A percentile compares a stretch with the other conserved stretches of the same genome.
phyloP scores from a whole-genome alignment of 768 basidiomycete genomes.

The Termitomyces bulborhizus region DNA sequence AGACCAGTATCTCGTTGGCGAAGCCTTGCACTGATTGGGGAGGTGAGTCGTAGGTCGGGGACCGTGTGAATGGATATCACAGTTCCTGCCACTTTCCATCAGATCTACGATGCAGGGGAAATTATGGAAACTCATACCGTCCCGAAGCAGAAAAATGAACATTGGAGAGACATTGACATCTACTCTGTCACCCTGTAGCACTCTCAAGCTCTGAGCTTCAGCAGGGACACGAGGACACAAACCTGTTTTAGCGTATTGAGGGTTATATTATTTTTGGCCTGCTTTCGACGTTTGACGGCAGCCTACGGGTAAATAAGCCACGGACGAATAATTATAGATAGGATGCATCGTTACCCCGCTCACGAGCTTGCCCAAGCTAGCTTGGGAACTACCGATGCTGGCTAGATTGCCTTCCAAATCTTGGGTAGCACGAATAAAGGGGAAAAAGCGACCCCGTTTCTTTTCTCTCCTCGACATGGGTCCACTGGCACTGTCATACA shows the following conservation, averaged over 20 bases:
- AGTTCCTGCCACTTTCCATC: slow-evolving; percentile 31
- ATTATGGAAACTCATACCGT: slow-evolving; percentile 31
- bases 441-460: slow-evolving; percentile 6
- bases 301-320: slow-evolving; percentile 5
- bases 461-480: slow-evolving; percentile 3
- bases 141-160: slow-evolving; percentile 58
- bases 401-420: slow-evolving; percentile 15
- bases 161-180: slow-evolving; percentile 51
- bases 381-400: slow-evolving; percentile 2
- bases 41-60: slow-evolving; percentile 38
- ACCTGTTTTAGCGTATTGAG: slow-evolving; percentile 17
- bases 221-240: background rate
- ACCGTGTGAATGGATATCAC: slow-evolving; percentile 53
- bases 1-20: slow-evolving; percentile 53
- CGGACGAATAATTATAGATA: background rate
- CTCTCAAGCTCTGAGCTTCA: background rate
- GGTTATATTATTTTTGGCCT: slow-evolving; percentile 9
- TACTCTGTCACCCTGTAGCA: slow-evolving; percentile 39
- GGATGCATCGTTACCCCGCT: background rate
- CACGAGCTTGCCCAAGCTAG: slow-evolving; percentile 11
- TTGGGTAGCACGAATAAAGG: slow-evolving; percentile 3
- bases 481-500: slow-evolving; percentile 1
- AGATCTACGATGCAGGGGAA: background rate
- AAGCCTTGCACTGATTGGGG: slow-evolving; percentile 52
- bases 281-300: slow-evolving; percentile 9